Evolutionary conservation across 805 yeast species (phyloP), one percentile per base, ranked within the genome.

Genomic region (Sugiyamaella floridensis): DNA sequence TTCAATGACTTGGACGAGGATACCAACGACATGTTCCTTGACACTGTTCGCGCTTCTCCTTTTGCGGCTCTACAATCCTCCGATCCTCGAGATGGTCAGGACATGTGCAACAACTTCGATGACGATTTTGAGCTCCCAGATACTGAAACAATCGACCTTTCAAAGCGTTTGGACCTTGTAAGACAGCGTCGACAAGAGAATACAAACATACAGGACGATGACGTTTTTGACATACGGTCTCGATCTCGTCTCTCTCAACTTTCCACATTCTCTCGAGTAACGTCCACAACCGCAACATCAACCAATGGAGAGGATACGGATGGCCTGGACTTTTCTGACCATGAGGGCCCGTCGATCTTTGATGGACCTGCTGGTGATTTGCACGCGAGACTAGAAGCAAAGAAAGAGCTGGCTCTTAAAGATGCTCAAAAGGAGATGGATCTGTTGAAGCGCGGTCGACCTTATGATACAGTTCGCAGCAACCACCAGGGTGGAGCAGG

Each of bases 371-470:
- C 14, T 11, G 26, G 34, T 14, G 52, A 52, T 28, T 49, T 58
- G 15, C 43, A 49, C 9, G 40, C 41, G 8, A 29, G 53, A 16
- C 45, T 59, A 15, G 54, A 52, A 28, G 40, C 18, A n/a, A 40
- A 43, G 20, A 46, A 46, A 28, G 43, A 43, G 22, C 47, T 56
- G 26, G 57, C 59, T 3, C 40, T 22, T 47, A 48, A 37, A 5
- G 52, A 43, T 11, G 60, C 60, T n/a, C 51, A 52, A 32, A 40
- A 47, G 15, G 60, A 57, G 18, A 46, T 45, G 43, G 56, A 55
- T 29, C 44, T 43, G 40, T 45, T 48, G 46, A 29, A 40, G 19
- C 51, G 48, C 47, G 51, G 51, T 8, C 28, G 32, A 12, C 50
- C 49, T 32, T 56, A 51, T 19, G 58, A 55, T 44, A 53, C 55